Evolutionary conservation across 1,284 basidiomycete species (phyloP).

Genomic region (Ustilago bromivora): DNA sequence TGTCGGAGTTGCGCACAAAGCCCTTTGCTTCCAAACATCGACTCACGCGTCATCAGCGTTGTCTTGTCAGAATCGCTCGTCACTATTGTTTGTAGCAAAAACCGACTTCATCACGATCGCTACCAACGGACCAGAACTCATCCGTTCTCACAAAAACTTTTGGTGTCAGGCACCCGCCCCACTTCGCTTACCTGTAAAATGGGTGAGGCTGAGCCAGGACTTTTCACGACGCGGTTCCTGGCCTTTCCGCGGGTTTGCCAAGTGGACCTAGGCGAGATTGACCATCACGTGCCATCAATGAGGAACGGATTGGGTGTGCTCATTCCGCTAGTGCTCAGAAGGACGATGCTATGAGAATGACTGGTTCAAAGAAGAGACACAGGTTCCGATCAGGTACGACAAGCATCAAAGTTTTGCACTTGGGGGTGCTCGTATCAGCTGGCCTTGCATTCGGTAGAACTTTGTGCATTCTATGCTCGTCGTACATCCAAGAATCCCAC

Average conservation of each 20-base stretch:
- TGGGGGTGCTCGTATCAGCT: background rate
- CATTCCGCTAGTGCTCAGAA: background rate
- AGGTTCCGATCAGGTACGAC: background rate
- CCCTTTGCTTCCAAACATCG: background rate
- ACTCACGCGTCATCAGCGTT: background rate
- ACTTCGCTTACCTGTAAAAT: background rate
- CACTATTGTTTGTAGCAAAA: background rate
- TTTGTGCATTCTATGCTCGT: background rate
- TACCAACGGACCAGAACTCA: background rate
- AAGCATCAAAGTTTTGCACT: background rate
- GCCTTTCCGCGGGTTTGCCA: background rate
- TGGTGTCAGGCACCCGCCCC: conserved; percentile 1
- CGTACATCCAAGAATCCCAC: background rate
- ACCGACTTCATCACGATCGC: background rate
- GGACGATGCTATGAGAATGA: background rate
- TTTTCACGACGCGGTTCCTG: background rate
- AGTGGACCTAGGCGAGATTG: background rate
- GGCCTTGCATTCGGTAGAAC: conserved; percentile 7
- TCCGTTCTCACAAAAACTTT: background rate
- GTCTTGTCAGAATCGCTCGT: background rate
- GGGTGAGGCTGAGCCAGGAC: background rate
- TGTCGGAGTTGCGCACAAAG: background rate
- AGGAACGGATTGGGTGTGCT: background rate
- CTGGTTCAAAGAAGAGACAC: background rate
- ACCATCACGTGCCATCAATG: background rate